Evolutionary conservation across 257 asterid genomes (phyloP).

Genomic region (Salvia splendens): DNA sequence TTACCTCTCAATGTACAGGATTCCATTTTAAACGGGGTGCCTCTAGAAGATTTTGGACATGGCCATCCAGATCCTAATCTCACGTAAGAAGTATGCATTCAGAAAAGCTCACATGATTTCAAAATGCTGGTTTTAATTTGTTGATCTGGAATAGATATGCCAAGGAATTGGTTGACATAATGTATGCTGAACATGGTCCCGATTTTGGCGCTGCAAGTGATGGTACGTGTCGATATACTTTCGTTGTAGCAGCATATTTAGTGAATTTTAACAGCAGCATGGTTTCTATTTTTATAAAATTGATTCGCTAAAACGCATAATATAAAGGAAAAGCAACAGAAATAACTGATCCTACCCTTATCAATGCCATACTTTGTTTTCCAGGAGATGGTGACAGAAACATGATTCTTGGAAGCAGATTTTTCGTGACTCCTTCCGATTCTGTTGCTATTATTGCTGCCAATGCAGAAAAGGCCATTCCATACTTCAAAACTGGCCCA

Average conservation of each 20-base stretch:
- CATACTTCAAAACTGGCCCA: constrained; percentile 77
- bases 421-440: constrained; percentile 98
- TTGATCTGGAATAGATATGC: constrained; percentile 66
- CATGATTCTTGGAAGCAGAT: constrained; percentile 88
- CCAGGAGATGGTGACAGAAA: constrained; percentile 99
- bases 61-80: constrained; percentile 99
- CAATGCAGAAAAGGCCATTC: constrained; percentile 84
- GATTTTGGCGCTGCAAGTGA: constrained; percentile 99
- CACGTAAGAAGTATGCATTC: constrained; percentile 61
- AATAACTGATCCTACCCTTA: no score
- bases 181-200: constrained; percentile 85
- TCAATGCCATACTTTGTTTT: background rate
- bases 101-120: constrained; percentile 16
- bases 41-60: constrained; percentile 94
- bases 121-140: constrained; percentile 29
- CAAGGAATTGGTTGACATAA: constrained; percentile 79
- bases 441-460: constrained; percentile 98
- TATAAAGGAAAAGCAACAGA: no score
- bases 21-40: constrained; percentile 81
- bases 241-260: background rate
- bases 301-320: no score
- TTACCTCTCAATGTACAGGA: constrained; percentile 48
- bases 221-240: constrained; percentile 47
- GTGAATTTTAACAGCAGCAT: background rate
- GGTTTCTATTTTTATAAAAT: background rate